A percentile compares a stretch with the other conserved stretches of the same genome.
phyloP scores from a whole-genome alignment of 2,329 filamentous ascomycete species.

The Pyrenochaeta sp. region DNA sequence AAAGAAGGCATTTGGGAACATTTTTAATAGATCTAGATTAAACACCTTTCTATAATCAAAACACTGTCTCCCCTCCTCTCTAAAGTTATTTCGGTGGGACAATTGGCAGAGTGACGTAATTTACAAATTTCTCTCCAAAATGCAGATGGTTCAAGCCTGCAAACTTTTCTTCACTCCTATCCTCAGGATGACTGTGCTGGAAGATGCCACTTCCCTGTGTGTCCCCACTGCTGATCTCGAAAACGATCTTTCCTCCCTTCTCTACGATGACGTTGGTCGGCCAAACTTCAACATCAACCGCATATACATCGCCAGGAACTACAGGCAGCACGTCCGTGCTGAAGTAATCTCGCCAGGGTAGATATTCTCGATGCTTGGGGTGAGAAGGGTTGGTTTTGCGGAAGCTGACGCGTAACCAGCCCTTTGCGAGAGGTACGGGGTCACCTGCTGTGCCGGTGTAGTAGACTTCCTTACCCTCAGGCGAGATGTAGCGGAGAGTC shows the following conservation, averaged over 20 bases:
- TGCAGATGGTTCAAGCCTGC: conserved; percentile 63
- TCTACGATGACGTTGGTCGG: conserved; percentile 68
- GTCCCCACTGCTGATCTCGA: conserved; percentile 64
- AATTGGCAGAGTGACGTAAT: conserved; percentile 63
- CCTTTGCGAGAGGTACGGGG: conserved; percentile 69
- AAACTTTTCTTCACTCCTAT: conserved; percentile 55
- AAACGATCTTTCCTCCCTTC: conserved; percentile 62
- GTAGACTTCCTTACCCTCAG: conserved; percentile 64
- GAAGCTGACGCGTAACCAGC: conserved; percentile 68
- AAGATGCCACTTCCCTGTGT: conserved; percentile 69
- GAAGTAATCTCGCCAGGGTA: conserved; percentile 68
- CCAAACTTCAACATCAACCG: conserved; percentile 71
- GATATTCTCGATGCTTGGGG: conserved; percentile 61
- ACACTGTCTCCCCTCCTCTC: background rate
- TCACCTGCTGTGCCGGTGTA: conserved; percentile 74
- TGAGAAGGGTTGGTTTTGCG: conserved; percentile 63
- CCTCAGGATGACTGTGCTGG: conserved; percentile 60
- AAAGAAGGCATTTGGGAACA: too few species aligned
- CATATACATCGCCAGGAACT: conserved; percentile 64
- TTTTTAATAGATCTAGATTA: too few species aligned
- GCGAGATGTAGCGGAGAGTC: conserved; percentile 66
- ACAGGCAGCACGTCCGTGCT: conserved; percentile 63
- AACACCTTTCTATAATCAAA: background rate
- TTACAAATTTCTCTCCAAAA: conserved; percentile 59
- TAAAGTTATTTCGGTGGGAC: conserved; percentile 55